Percentiles rank a stretch among this genome's conserved stretches.
Conservation (phyloP, 345 rosid genomes). For the Lepidium africanum region DNA sequence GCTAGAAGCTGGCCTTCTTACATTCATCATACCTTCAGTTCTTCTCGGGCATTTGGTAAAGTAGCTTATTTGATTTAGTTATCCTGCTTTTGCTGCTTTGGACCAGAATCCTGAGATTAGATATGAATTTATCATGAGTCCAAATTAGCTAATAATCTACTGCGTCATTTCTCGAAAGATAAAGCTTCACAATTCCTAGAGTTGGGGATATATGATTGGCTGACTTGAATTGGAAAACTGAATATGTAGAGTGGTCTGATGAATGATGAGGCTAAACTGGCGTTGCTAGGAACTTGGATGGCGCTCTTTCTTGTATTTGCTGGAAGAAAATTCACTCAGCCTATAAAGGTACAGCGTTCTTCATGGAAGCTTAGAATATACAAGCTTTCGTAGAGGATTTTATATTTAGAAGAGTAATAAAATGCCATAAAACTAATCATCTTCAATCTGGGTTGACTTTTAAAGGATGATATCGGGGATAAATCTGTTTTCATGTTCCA, state of each 20-base stretch:
- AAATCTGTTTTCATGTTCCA: slow-evolving; percentile 88
- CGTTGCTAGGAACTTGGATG: slow-evolving; percentile 81
- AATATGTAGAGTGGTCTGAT: slow-evolving; percentile 61
- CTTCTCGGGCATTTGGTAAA: slow-evolving; percentile 91
- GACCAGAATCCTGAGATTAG: not conserved
- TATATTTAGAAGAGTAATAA: not conserved
- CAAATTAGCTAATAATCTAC: not conserved
- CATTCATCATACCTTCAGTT: slow-evolving; percentile 73
- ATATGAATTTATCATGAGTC: not conserved
- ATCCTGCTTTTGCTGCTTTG: not conserved
- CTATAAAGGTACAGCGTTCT: slow-evolving; percentile 54
- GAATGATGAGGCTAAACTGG: slow-evolving; percentile 62
- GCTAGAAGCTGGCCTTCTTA: slow-evolving; percentile 86
- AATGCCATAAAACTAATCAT: not conserved
- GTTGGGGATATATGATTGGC: not conserved
- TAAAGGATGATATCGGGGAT: slow-evolving; percentile 93
- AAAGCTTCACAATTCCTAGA: not conserved
- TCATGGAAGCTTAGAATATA: not conserved
- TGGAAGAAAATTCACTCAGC: slow-evolving; percentile 90
- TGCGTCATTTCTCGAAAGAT: not conserved
- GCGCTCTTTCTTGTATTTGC: slow-evolving; percentile 73
- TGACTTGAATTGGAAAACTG: not conserved
- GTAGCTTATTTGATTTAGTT: not conserved
- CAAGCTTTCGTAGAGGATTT: not conserved
- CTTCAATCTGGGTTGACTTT: slow-evolving; percentile 2